Evolutionary conservation across 108 stramenopile species (phyloP).

Genomic region (Mayamaea pseudoterrestris): DNA sequence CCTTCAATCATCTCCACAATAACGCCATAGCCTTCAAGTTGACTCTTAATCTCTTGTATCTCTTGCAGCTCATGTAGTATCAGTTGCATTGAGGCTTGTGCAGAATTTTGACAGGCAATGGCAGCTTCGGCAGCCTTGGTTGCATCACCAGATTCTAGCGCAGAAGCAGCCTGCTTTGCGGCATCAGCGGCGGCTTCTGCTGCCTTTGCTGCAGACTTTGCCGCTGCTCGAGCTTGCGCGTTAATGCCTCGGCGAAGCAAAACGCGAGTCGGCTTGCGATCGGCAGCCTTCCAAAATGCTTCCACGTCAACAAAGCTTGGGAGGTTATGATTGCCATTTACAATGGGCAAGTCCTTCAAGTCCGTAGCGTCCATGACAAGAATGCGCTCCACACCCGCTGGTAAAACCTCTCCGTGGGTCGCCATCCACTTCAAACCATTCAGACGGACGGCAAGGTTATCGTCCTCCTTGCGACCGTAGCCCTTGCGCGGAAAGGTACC

Average conservation of each 20-base stretch:
- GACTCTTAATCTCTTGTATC: slow-evolving; percentile 45
- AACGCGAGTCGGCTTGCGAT: slow-evolving; percentile 61
- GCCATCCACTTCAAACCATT: slow-evolving; percentile 75
- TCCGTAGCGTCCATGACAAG: slow-evolving; percentile 85
- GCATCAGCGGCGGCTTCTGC: slow-evolving; percentile 28
- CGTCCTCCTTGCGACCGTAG: slow-evolving; percentile 50
- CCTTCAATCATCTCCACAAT: slow-evolving; percentile 63
- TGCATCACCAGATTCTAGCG: slow-evolving; percentile 75
- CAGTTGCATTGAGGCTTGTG: slow-evolving; percentile 42
- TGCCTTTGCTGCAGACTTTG: slow-evolving; percentile 48
- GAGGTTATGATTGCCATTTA: slow-evolving; percentile 49
- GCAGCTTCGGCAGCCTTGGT: slow-evolving; percentile 67
- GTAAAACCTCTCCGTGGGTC: slow-evolving; percentile 50
- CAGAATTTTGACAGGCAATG: slow-evolving; percentile 50
- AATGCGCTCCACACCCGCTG: slow-evolving; percentile 66
- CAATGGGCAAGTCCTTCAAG: slow-evolving; percentile 53
- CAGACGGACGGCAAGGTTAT: slow-evolving; percentile 40
- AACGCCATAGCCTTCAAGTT: slow-evolving; percentile 42
- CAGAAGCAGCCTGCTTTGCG: slow-evolving; percentile 41
- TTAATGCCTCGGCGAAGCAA: slow-evolving; percentile 62
- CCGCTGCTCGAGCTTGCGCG: slow-evolving; percentile 66
- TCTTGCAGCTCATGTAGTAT: slow-evolving; percentile 55
- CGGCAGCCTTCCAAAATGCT: slow-evolving; percentile 52
- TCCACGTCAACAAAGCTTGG: slow-evolving; percentile 63
- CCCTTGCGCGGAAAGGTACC: slow-evolving; percentile 57